Conservation (phyloP, 1,139 yeast genomes). For the Suhomyces coccinellae region DNA sequence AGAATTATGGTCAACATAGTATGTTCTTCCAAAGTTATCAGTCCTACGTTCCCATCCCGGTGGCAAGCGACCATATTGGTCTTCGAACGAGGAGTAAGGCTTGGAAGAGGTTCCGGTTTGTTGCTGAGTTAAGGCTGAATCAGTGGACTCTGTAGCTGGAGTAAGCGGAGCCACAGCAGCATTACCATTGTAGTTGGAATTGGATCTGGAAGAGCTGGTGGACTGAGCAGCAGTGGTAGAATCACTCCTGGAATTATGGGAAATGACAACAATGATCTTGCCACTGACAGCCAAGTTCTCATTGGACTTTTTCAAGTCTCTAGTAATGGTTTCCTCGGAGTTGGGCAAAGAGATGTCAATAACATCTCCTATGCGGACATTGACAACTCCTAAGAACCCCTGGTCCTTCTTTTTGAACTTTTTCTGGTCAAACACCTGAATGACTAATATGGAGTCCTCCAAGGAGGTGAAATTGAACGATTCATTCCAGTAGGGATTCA, state of each 20-base stretch:
- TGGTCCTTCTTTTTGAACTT: constrained; percentile 98
- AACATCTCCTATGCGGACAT: constrained; percentile 86
- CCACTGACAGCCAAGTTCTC: constrained; percentile 93
- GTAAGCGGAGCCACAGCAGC: constrained; percentile 15
- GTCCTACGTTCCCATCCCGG: constrained; percentile 99
- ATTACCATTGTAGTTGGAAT: constrained; percentile 7
- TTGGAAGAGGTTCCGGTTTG: constrained; percentile 33
- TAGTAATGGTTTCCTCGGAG: constrained; percentile 84
- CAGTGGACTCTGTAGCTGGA: constrained; percentile 12
- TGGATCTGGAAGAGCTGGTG: constrained; percentile 13
- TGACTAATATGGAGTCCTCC: constrained; percentile 84
- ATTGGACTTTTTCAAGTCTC: constrained; percentile 88
- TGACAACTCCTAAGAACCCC: constrained; percentile 97
- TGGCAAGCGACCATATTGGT: constrained; percentile 92
- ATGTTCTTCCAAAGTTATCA: constrained; percentile 94
- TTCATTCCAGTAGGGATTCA: constrained; percentile 98
- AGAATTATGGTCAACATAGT: constrained; percentile 96
- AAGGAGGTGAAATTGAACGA: constrained; percentile 73
- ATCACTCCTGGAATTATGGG: constrained; percentile 34
- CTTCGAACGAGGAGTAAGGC: constrained; percentile 91
- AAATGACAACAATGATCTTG: constrained; percentile 75
- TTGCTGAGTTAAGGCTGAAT: constrained; percentile 12
- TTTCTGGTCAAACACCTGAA: constrained; percentile 95
- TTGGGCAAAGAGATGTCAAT: constrained; percentile 63
- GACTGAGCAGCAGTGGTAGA: constrained; percentile 15